Base-by-base conservation (phyloP, 2,329 filamentous ascomycete species). In the Cadophora luteo-olivacea region DNA sequence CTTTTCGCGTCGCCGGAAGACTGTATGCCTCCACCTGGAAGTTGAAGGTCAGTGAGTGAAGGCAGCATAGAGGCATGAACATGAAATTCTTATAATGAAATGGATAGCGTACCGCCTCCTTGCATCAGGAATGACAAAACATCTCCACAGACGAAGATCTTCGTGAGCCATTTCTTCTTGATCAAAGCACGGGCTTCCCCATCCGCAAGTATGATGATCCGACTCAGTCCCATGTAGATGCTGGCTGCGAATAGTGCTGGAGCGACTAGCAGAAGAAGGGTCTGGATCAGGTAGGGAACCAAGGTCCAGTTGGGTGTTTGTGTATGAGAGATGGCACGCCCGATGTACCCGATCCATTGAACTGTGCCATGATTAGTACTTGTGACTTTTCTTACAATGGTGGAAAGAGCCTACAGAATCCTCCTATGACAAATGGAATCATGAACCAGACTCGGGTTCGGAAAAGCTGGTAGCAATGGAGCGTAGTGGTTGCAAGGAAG, bases 391-490 rank as follows among this genome's bases (percentile, higher is more conserved):
- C 2, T 38, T 9, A 9, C 8, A 38, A 14, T 9, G 12, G 51
- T n/a, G 25, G 4, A 14, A 38, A 55, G 16, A n/a, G 57, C 78
- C 72, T 77, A 85, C 83, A 84, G 33, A 81, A 67, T 24, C 82
- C 82, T 29, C 84, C 84, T 12, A 86, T 72, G 6, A 83, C 69
- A 57, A 87, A 82, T 0, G 85, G 81, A 2, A 82, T 81, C 71
- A 85, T 81, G 73, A 83, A 86, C 81, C 82, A 85, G 0, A 81
- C 81, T 19, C 78, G 77, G 0, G 78, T 78, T n/a, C 74, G 75
- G 29, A 82, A 22, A 49, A 84, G 72, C 52, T 81, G 78, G 33
- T 72, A 79, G 25, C 72, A 65, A 66, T 85, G 83, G 0, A 78
- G 55, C 2, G 73, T 54, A 0, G 81, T 77, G 1, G 80, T 74